Percentiles rank a stretch among this genome's conserved stretches.
These are phyloP conservation scores for Ustilago tritici DNA, from an alignment of 1,284 basidiomycete species.

Conservation along the genomic window DNA sequence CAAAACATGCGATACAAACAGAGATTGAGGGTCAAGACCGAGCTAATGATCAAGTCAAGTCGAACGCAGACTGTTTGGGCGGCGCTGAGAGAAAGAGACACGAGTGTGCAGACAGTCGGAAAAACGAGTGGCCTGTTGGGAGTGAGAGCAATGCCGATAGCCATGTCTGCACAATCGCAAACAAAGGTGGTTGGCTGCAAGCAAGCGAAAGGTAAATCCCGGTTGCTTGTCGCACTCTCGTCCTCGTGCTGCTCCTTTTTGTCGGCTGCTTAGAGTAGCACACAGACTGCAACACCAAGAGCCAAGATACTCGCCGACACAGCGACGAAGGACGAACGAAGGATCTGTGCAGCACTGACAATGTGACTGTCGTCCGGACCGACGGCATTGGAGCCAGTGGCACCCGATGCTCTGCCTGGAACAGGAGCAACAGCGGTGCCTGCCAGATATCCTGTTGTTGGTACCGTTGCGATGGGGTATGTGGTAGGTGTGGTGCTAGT, in stretches of 20 bases:
- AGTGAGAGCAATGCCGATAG: no score
- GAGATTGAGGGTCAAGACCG: background rate
- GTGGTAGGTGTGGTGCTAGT: conserved; percentile 48
- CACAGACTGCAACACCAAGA: conserved; percentile 28
- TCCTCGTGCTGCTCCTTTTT: background rate
- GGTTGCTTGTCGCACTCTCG: background rate
- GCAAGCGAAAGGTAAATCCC: background rate
- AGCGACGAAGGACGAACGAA: conserved; percentile 22
- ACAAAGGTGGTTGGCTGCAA: background rate
- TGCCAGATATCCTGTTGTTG: conserved; percentile 41
- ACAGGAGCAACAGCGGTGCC: conserved; percentile 45
- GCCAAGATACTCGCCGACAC: conserved; percentile 28
- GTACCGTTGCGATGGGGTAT: conserved; percentile 45
- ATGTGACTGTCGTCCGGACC: conserved; percentile 47
- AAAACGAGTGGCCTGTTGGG: no score
- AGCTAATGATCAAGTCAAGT: background rate
- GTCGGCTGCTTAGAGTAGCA: conserved; percentile 25
- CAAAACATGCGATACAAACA: background rate
- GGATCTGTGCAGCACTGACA: conserved; percentile 32
- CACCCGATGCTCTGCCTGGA: conserved; percentile 29
- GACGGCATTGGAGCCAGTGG: conserved; percentile 17
- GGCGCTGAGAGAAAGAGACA: no score
- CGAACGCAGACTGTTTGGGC: background rate
- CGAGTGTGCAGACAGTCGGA: no score
- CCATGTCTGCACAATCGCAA: no score